phyloP scores from a whole-genome alignment of 306 rosid species.

The Lathyrus sativus region DNA sequence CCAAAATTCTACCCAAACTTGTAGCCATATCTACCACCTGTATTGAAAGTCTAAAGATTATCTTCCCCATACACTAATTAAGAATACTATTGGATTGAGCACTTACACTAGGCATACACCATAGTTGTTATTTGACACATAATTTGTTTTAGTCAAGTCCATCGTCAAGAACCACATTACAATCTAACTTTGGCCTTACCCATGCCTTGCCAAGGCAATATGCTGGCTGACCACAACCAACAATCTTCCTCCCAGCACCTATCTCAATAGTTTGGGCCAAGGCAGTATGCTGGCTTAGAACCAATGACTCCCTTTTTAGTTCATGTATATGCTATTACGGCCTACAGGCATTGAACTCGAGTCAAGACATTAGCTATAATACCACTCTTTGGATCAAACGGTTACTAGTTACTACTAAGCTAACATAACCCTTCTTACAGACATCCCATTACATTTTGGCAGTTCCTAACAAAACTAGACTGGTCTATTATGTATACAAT shows the following conservation, averaged over 20 bases:
- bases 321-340: background rate
- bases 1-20: background rate
- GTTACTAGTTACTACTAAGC: background rate
- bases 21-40: background rate
- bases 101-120: conserved; percentile 3
- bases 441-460: background rate
- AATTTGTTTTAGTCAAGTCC: background rate
- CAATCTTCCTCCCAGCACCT: conserved; percentile 3
- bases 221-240: conserved; percentile 7
- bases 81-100: conserved; percentile 1
- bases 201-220: conserved; percentile 3
- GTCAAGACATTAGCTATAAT: background rate
- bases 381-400: background rate
- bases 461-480: conserved; percentile 25
- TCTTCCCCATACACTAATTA: conserved; percentile 2
- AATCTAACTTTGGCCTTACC: background rate
- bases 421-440: background rate
- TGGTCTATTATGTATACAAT: conserved; percentile 4
- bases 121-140: background rate
- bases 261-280: background rate
- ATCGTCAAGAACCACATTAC: background rate
- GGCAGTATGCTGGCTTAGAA: background rate
- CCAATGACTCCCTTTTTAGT: background rate
- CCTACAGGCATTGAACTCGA: background rate
- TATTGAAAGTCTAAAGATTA: conserved; percentile 5